Conservation (phyloP, 1,139 yeast species). For the Pneumocystis jirovecii region DNA sequence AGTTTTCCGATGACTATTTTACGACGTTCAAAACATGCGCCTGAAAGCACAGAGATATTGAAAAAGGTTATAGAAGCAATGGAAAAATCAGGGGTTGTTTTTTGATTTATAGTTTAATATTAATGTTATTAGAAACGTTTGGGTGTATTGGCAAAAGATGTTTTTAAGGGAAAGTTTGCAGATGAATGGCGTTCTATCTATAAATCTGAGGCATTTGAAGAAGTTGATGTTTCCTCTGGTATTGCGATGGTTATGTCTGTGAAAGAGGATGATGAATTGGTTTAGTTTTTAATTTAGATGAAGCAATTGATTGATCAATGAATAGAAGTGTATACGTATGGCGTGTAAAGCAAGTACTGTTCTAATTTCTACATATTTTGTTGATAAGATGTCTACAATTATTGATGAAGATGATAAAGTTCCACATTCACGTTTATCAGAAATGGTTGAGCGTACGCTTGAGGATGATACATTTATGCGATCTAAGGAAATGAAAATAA, state of each 20-base stretch:
- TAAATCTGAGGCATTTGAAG: constrained; percentile 29
- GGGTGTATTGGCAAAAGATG: constrained; percentile 59
- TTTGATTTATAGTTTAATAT: constrained; percentile 4
- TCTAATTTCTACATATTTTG: constrained; percentile 60
- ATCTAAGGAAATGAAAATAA: constrained; percentile 37
- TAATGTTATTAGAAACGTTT: constrained; percentile 25
- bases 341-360: constrained; percentile 72
- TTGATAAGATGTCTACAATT: constrained; percentile 74
- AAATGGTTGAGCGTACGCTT: constrained; percentile 63
- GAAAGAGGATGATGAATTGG: constrained; percentile 68
- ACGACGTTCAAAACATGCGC: constrained; percentile 69
- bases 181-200: constrained; percentile 43
- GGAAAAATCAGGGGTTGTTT: constrained; percentile 28
- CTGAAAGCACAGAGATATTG: constrained; percentile 55
- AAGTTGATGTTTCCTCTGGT: constrained; percentile 43
- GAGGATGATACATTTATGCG: constrained; percentile 59
- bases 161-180: constrained; percentile 66
- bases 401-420: constrained; percentile 77
- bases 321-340: constrained; percentile 29
- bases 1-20: constrained; percentile 44
- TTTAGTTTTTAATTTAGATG: background rate
- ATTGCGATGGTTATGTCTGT: constrained; percentile 49
- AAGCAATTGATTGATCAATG: background rate
- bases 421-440: constrained; percentile 58
- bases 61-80: constrained; percentile 41